Evolutionary conservation across 2,329 filamentous ascomycete genomes (phyloP).

Genomic region (Onygenales sp.): DNA sequence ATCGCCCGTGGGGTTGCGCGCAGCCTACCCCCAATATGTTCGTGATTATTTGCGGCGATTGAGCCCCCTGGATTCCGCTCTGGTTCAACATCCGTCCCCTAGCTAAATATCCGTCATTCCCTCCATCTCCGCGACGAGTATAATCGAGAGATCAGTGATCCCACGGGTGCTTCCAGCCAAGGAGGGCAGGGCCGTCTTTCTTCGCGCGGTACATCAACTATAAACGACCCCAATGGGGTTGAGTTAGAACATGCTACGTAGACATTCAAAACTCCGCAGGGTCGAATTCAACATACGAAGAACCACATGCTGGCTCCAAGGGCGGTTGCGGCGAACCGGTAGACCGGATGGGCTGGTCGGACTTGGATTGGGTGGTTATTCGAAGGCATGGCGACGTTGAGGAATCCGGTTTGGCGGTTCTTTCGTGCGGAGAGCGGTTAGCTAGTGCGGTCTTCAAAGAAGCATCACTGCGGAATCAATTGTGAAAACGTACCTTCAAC

Average conservation of each 20-base stretch:
- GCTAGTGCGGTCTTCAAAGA: not conserved
- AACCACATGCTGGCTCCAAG: conserved; percentile 98
- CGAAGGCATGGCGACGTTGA: conserved; percentile 26
- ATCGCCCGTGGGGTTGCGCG: too few relatives aligned
- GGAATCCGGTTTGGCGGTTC: not conserved
- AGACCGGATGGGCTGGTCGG: conserved; percentile 57
- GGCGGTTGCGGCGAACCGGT: conserved; percentile 76
- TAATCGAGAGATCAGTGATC: conserved; percentile 55
- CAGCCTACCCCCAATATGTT: too few relatives aligned
- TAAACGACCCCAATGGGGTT: not conserved
- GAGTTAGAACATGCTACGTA: not conserved
- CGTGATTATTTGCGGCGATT: too few relatives aligned
- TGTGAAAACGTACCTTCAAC: not conserved
- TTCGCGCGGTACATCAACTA: conserved; percentile 94
- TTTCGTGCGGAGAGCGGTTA: not conserved
- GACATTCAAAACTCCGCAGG: conserved; percentile 13
- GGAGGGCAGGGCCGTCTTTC: conserved; percentile 82
- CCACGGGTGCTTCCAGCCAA: conserved; percentile 96
- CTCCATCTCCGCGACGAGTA: not conserved
- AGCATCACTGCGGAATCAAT: not conserved
- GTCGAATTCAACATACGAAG: conserved; percentile 57
- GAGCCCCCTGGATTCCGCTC: too few relatives aligned
- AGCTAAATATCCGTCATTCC: too few relatives aligned
- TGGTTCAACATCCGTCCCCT: too few relatives aligned
- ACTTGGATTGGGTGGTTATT: conserved; percentile 39